Evolutionary conservation across 257 asterid species (phyloP).

Genomic region (Ajuga chamaepitys): DNA sequence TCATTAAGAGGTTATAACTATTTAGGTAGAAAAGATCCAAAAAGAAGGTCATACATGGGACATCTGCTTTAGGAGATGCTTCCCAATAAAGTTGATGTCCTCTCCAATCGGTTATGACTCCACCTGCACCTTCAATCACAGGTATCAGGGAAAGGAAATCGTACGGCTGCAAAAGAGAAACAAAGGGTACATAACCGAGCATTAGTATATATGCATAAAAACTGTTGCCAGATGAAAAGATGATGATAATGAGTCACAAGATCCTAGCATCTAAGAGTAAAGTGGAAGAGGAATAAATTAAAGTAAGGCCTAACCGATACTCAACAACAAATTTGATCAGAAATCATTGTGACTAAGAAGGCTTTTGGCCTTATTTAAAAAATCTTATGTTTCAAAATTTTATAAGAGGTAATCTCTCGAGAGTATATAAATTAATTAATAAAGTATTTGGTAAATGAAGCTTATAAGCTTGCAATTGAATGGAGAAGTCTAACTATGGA

Average conservation of each 20-base stretch:
- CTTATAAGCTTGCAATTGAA: too few species aligned
- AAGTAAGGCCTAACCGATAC: background rate
- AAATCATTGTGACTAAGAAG: background rate
- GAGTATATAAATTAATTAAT: too few species aligned
- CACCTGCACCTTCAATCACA: slow-evolving; percentile 96
- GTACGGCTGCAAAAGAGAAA: slow-evolving; percentile 82
- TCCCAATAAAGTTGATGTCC: slow-evolving; percentile 73
- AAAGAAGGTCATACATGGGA: slow-evolving; percentile 40
- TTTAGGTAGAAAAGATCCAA: background rate
- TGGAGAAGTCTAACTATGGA: too few species aligned
- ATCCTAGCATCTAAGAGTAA: background rate
- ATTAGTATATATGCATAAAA: background rate
- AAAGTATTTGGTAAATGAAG: too few species aligned
- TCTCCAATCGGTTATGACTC: slow-evolving; percentile 80
- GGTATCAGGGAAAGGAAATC: slow-evolving; percentile 92
- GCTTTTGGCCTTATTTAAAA: too few species aligned
- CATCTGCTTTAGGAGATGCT: slow-evolving; percentile 61
- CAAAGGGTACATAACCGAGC: background rate
- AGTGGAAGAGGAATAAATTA: background rate
- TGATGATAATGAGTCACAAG: slow-evolving; percentile 2
- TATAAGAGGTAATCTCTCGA: too few species aligned
- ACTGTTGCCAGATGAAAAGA: slow-evolving; percentile 1
- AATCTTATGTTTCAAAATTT: too few species aligned
- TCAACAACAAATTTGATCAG: background rate
- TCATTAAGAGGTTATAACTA: too few species aligned